phyloP scores from a whole-genome alignment of 768 basidiomycete genomes.

The Tephrocybe rancida region DNA sequence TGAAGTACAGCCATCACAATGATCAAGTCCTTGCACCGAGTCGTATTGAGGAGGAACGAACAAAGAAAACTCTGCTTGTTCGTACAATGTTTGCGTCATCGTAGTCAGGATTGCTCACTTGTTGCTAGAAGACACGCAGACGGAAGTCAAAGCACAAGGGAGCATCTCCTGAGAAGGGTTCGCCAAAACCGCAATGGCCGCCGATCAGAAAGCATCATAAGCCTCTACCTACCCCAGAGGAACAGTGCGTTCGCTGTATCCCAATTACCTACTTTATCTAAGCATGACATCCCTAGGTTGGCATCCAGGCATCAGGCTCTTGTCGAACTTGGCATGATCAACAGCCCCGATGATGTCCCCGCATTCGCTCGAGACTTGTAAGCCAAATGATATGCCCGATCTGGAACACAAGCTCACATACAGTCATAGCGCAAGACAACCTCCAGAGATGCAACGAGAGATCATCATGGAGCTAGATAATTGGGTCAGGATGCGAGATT shows the following conservation, averaged over 20 bases:
- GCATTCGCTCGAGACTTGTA: slow-evolving; percentile 70
- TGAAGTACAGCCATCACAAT: slow-evolving; percentile 76
- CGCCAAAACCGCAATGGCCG: slow-evolving; percentile 59
- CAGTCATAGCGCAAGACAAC: slow-evolving; percentile 37
- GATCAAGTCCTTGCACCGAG: slow-evolving; percentile 70
- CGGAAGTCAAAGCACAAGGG: slow-evolving; percentile 23
- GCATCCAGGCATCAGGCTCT: slow-evolving; percentile 59
- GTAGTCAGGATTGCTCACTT: not conserved
- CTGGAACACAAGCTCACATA: not conserved
- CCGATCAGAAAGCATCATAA: slow-evolving; percentile 63
- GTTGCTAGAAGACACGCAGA: slow-evolving; percentile 33
- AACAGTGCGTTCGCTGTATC: slow-evolving; percentile 43
- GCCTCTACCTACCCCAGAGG: slow-evolving; percentile 43
- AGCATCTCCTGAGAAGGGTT: slow-evolving; percentile 19
- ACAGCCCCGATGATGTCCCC: slow-evolving; percentile 49
- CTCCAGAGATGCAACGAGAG: slow-evolving; percentile 41
- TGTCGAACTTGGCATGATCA: slow-evolving; percentile 63
- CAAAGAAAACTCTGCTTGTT: slow-evolving; percentile 56
- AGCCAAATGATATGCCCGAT: slow-evolving; percentile 25
- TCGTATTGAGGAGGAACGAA: slow-evolving; percentile 66
- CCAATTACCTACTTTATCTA: not conserved
- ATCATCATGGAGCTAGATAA: slow-evolving; percentile 45
- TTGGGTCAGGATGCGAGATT: slow-evolving; percentile 22
- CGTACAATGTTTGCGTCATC: slow-evolving; percentile 4
- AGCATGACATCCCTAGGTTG: slow-evolving; percentile 39